Conservation (phyloP, 345 rosid genomes). For the Syzygium aromaticum region DNA sequence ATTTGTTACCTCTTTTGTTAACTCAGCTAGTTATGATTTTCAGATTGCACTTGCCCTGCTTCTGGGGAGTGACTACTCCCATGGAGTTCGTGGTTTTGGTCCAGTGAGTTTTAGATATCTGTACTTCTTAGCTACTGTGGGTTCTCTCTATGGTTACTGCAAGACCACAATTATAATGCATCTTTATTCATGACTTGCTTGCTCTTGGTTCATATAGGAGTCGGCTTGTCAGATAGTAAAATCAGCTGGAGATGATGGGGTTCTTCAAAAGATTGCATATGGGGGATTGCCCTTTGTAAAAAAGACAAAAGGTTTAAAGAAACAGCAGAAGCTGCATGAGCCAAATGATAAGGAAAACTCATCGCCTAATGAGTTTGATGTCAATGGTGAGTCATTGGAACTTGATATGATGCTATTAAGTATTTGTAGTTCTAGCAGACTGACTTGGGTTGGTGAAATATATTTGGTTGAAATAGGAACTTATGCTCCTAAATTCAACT, state of each 20-base stretch:
- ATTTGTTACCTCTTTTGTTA: not conserved
- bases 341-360: constrained; percentile 20
- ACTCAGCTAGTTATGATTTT: not conserved
- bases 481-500: not conserved
- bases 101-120: constrained; percentile 37
- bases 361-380: constrained; percentile 14
- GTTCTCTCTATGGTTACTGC: not conserved
- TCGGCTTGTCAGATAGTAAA: constrained; percentile 74
- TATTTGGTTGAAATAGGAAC: not conserved
- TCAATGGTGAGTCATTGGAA: constrained; percentile 27
- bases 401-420: not conserved
- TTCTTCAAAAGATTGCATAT: constrained; percentile 46
- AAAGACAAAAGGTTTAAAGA: constrained; percentile 43
- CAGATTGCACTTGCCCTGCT: constrained; percentile 83
- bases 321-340: constrained; percentile 16
- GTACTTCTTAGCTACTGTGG: constrained; percentile 1
- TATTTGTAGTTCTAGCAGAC: not conserved
- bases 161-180: not conserved
- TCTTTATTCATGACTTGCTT: not conserved
- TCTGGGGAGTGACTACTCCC: constrained; percentile 89
- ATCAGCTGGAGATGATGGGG: constrained; percentile 50
- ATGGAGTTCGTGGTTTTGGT: constrained; percentile 77
- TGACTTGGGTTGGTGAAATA: not conserved
- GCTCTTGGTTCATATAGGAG: constrained; percentile 33
- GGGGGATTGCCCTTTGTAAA: constrained; percentile 51